Base-by-base conservation (phyloP, 345 rosid genomes). In the Triadica sebifera region DNA sequence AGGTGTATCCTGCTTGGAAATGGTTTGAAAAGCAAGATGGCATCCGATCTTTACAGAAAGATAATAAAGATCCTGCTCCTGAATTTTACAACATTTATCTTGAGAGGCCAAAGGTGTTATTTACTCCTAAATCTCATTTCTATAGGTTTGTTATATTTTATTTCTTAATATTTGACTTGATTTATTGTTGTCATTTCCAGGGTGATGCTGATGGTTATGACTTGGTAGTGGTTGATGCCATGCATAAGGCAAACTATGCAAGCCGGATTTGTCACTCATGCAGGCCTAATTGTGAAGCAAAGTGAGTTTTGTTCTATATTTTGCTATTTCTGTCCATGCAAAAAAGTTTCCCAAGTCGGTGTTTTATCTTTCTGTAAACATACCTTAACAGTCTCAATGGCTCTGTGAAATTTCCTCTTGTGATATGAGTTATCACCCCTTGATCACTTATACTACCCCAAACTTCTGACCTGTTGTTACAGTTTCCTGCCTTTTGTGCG, bases 21-120 rank as follows among this genome's bases (percentile, higher is more conserved):
- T 96, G 99, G 99, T 93, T 85, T 72, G 99, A 96, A 88, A 96
- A 96, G 89, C 99, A 96, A 85, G 99, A 96, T 87, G 99, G 98
- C 64, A 96, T 96, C 70, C 94, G 98, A 65, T 89, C 92, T 69
- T 83, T 96, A 79, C 99, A 96, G 83, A 91, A 93, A 82, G 89
- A 93, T 81, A 96, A 79, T 76, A 87, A 93, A 72, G 99, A 96
- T 71, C 98, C 97, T 24, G 99, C 99, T 75, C 99, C 99, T 73
- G 99, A 96, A 85, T 96, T 96, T 83, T 96, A 96, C 88, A 96
- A 96, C 82, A 96, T 96, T 72, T 86, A 96, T 81, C 96, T 96
- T 34, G 99, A 96, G 87, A 93, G 99, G 85, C 99, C 99, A 78
- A 96, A 96, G 99, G 99, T 95, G 64, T 59, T 71, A 67, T 51